Base-by-base conservation (phyloP, 345 rosid species). In the Populus deltoides region DNA sequence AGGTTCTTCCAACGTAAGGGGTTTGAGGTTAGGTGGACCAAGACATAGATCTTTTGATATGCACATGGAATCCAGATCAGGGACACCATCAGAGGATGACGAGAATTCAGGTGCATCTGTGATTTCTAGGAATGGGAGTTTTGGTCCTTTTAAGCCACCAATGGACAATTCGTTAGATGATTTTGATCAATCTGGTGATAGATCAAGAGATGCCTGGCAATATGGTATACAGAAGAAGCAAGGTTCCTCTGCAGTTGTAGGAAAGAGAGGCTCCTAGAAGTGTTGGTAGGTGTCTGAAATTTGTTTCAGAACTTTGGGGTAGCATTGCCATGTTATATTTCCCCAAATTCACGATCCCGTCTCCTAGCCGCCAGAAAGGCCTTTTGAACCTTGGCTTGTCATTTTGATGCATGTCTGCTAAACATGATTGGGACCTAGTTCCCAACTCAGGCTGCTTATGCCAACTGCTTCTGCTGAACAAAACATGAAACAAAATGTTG, bases 131-230 rank as follows among this genome's bases (percentile, higher is more conserved):
- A 93, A 90, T 81, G 95, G 93, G 66, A 87, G 84, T 74, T 83
- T 77, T 57, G 84, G 91, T 27, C 85, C 87, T 9, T 76, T 73
- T 63, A 88, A 83, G 74, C 66, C 85, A 22, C 76, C 83, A 9
- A 68, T 86, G 83, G 98, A 90, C 75, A 86, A 81, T 82, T 79
- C 87, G 39, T 80, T 86, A 72, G 97, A 89, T 84, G 92, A 90
- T 71, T 83, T 88, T 84, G 89, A 86, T 82, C 93, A 83, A 62
- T 75, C 88, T 0, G 93, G 89, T 49, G 95, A 90, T 59, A 88
- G 86, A 80, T 83, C 89, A 68, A 87, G 92, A 79, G 93, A 91
- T 79, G 89, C 92, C 83, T 92, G 93, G 98, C 97, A 90, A 83
- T 83, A 89, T 74, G 94, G 93, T 75, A 82, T 83, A 73, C 96